These are phyloP conservation scores for Daucus carota DNA, from an alignment of 129 eudicot species.

Conservation along the genomic window DH1_v3.0 NC_030385.2:27706001-27706500, in stretches of 20 bases:
- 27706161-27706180: background rate
- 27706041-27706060: too few species aligned
- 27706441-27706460: constrained; percentile 80
- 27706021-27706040: too few species aligned
- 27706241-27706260: constrained; percentile 51
- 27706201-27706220: background rate
- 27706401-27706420: constrained; percentile 74
- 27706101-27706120: too few species aligned
- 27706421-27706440: constrained; percentile 81
- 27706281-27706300: constrained; percentile 29
- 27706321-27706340: constrained; percentile 25
- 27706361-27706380: constrained; percentile 47
- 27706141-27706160: background rate
- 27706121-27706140: background rate
- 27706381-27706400: constrained; percentile 49
- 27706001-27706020: too few species aligned
- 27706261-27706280: constrained; percentile 60
- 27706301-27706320: constrained; percentile 10
- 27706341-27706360: constrained; percentile 44
- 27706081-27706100: too few species aligned
- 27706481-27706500: constrained; percentile 62
- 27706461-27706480: constrained; percentile 77
- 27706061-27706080: too few species aligned
- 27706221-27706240: constrained; percentile 21
- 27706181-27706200: background rate